A percentile compares a stretch with the other conserved stretches of the same genome.
phyloP scores from a whole-genome alignment of 306 rosid genomes.

The peach (Prunus persica) region Prunus_persica_NCBIv2 NC_034015.1:15759501-15760000 shows the following conservation, averaged over 20 bases:
- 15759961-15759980: constrained; percentile 52
- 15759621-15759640: background rate
- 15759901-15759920: constrained; percentile 39
- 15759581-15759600: constrained; percentile 8
- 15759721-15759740: constrained; percentile 19
- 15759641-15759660: background rate
- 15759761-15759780: background rate
- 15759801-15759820: constrained; percentile 6
- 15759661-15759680: background rate
- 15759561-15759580: constrained; percentile 4
- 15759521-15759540: constrained; percentile 35
- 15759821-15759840: constrained; percentile 1
- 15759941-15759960: constrained; percentile 52
- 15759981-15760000: constrained; percentile 35
- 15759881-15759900: constrained; percentile 18
- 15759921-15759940: constrained; percentile 35
- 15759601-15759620: constrained; percentile 20
- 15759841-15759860: constrained; percentile 13
- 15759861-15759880: constrained; percentile 5
- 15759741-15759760: background rate
- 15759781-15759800: no score
- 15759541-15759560: constrained; percentile 28
- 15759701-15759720: constrained; percentile 11
- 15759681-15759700: constrained; percentile 13
- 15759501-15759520: constrained; percentile 39